Base-by-base conservation (phyloP, 495 filamentous ascomycete genomes). In the Penicillium odoratum region DNA sequence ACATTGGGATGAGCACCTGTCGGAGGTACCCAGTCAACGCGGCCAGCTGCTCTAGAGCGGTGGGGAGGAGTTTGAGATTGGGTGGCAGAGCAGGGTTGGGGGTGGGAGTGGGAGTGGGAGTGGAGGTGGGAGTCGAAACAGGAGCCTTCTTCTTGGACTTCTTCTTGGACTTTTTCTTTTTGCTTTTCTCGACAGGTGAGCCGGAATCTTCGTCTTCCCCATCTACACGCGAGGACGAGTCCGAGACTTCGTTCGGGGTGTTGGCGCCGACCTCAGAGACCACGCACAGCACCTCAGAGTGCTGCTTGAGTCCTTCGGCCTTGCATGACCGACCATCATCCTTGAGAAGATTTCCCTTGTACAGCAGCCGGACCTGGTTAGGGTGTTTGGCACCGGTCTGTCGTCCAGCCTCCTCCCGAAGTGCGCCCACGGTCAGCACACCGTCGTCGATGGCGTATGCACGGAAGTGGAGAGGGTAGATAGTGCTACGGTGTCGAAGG, bases 361-460 rank as follows among this genome's bases (percentile, higher is more conserved):
- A 95, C 48, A 92, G 80, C 66, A 97, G 70, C 62, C 86, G 88
- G 60, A 97, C 72, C 7, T 81, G 71, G 44, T 82, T 76, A n/a
- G 83, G 78, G 56, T 86, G 80, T 7, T 77, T 72, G 13, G 88
- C 75, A 28, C 82, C 81, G 60, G 88, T 79, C 54, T 87, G 78
- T 53, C 84, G 73, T 21, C 84, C 87, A 9, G 86, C 89, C 6
- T 82, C 81, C 33, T 83, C 76, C 28, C 86, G 78, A 34, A 96
- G 75, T 52, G 88, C 85, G 48, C 82, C 74, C 38, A 95, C 84
- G 16, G 77, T 83, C 50, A 96, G 75, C 51, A 81, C 80, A 2
- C 90, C 90, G 63, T 93, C 89, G 51, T 84, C 84, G 69, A 97
- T 96, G 33, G 86, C 86, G 66, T 87, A 93, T 5, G 90, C 83